Base-by-base conservation (phyloP, 805 yeast genomes). In the Candida montana region DNA sequence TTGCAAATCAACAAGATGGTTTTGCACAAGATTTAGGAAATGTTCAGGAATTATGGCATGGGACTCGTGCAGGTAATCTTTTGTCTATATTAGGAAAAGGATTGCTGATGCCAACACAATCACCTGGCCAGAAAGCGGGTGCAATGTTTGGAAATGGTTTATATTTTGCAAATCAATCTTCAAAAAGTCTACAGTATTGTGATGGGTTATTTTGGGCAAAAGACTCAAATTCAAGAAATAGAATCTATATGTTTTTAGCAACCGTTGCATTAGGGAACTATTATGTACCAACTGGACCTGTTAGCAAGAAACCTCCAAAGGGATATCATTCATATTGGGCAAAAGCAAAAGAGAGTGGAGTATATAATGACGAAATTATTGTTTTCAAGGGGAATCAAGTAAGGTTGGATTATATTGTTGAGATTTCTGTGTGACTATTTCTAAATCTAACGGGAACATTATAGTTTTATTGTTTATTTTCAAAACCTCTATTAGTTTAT, bases 141-240 rank as follows among this genome's bases (percentile, higher is more conserved):
- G 37, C 41, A 16, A 39, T 39, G 41, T 33, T 39, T 17, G 41
- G 41, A 5, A 30, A 39, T 39, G 41, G 41, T 5, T 20, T 39
- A n/a, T 39, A 39, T 24, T 39, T 39, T 33, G 41, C 41, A 5
- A 35, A 35, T 13, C 41, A 39, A 23, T 39, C 41, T 11, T 26
- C 33, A 8, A 39, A 39, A 21, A 32, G 37, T 3, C 15, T 39
- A 12, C 41, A 39, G 16, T 39, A 39, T 32, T 39, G 41, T 29
- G 41, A 39, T 33, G 41, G 41, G 7, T 23, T 39, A n/a, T 39
- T 33, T 16, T 39, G 41, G 41, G 37, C 41, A 5, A 27, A 32
- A 15, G 41, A 29, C 7, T 32, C 33, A 15, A 18, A 27, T 18
- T 24, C 24, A 13, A 33, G 37, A n/a, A 35, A 29, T 20, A 39